phyloP scores from a whole-genome alignment of 2,329 filamentous ascomycete species.

The Neofusicoccum parvum region DNA sequence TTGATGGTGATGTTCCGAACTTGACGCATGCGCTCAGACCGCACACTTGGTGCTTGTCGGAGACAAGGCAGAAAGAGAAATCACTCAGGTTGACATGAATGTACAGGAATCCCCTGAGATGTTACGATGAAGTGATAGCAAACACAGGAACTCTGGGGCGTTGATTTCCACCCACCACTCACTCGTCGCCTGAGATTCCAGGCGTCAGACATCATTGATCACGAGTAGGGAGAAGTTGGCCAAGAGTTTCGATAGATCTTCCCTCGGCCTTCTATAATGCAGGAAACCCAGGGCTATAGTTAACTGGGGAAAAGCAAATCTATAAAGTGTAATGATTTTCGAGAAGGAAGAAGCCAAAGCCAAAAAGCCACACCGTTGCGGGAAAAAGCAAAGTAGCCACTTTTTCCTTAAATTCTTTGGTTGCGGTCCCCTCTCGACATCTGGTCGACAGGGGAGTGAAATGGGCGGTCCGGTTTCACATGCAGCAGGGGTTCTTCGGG shows the following conservation, averaged over 20 bases:
- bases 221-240: not conserved
- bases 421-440: not conserved
- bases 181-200: not conserved
- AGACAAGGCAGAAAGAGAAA: no score
- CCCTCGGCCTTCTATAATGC: not conserved
- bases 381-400: slow-evolving; percentile 3
- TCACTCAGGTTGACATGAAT: no score
- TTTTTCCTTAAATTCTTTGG: not conserved
- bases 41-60: no score
- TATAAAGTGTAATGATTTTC: not conserved
- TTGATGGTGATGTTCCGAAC: no score
- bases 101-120: no score
- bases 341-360: not conserved
- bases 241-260: not conserved
- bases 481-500: not conserved
- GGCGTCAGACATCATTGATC: not conserved
- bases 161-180: no score
- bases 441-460: not conserved
- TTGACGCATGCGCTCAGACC: no score
- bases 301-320: not conserved
- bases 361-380: not conserved
- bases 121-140: no score
- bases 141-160: no score
- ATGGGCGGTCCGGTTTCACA: not conserved
- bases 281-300: not conserved